Evolutionary conservation across 257 asterid genomes (phyloP).

Genomic region (Solanum ahanhuiri): DNA sequence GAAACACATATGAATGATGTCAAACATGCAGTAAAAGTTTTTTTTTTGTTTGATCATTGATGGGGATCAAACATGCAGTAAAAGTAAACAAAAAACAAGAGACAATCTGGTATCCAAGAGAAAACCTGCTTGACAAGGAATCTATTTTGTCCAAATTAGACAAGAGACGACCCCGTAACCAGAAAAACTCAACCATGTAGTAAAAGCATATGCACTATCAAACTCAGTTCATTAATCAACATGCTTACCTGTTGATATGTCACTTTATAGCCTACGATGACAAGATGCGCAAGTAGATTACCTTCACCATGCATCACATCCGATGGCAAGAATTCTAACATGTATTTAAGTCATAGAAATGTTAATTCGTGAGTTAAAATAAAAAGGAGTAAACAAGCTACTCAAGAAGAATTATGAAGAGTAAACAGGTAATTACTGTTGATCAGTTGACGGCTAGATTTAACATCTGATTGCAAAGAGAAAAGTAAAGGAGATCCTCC

Average conservation of each 20-base stretch:
- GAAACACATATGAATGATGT: neutral
- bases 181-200: neutral
- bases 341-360: constrained; percentile 3
- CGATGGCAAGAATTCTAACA: constrained; percentile 62
- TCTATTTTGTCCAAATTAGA: neutral
- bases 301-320: constrained; percentile 99
- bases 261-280: constrained; percentile 77
- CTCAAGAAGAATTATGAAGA: constrained; percentile 8
- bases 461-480: constrained; percentile 44
- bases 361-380: constrained; percentile 2
- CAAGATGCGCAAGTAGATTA: constrained; percentile 74
- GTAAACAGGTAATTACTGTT: constrained; percentile 34
- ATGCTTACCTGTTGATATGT: constrained; percentile 70
- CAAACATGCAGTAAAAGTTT: neutral
- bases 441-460: constrained; percentile 81
- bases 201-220: neutral
- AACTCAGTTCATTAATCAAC: neutral
- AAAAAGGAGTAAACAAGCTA: constrained; percentile 9
- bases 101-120: neutral
- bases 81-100: neutral
- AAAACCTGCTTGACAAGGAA: neutral
- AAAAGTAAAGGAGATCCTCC: constrained; percentile 92
- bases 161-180: neutral
- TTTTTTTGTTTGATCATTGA: neutral
- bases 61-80: neutral